These are phyloP conservation scores for Sphaceloma murrayae DNA, from an alignment of 2,329 filamentous ascomycete species.

Conservation along the genomic window DNA sequence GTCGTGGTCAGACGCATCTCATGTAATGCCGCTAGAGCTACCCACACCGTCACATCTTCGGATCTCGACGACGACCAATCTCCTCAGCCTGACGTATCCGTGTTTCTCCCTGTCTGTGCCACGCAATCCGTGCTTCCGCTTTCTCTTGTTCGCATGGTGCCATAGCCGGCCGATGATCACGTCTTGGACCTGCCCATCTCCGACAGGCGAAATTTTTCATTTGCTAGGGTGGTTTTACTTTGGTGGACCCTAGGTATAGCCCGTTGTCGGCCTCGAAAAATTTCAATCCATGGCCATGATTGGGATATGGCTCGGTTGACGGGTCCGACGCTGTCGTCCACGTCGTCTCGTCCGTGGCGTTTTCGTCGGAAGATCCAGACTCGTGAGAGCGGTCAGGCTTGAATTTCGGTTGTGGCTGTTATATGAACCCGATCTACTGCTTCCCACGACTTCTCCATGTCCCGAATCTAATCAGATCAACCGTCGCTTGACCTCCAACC, in stretches of 20 bases:
- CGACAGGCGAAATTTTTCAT: background rate
- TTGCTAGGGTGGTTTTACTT: slow-evolving; percentile 1
- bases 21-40: background rate
- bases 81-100: slow-evolving; percentile 5
- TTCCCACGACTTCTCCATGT: background rate
- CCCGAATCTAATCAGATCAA: slow-evolving; percentile 12
- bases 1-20: background rate
- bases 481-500: slow-evolving; percentile 2
- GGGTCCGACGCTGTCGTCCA: no score
- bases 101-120: slow-evolving; percentile 14
- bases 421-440: slow-evolving; percentile 10
- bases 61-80: slow-evolving; percentile 12
- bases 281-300: no score
- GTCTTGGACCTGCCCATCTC: background rate
- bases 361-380: slow-evolving; percentile 1
- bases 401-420: background rate
- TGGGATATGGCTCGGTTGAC: no score
- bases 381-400: background rate
- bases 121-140: background rate
- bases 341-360: background rate
- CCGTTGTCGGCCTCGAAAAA: slow-evolving; percentile 7
- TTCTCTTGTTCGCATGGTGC: background rate
- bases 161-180: slow-evolving; percentile 11
- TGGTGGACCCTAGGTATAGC: background rate
- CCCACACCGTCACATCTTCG: slow-evolving; percentile 3